Evolutionary conservation across 768 basidiomycete species (phyloP).

Genomic region (Crepidotus variabilis): DNA sequence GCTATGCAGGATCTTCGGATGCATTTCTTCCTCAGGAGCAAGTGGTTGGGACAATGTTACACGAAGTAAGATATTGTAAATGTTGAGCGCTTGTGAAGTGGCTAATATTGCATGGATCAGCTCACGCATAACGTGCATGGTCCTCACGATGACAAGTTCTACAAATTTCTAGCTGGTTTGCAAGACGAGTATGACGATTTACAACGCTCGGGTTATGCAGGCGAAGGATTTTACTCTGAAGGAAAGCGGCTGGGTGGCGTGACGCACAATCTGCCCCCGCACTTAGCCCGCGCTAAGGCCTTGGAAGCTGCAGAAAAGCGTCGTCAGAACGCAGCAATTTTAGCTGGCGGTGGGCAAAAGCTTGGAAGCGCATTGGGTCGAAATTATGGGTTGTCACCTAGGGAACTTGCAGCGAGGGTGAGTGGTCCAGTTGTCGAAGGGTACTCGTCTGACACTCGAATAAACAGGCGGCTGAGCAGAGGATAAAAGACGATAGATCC

Average conservation of each 20-base stretch:
- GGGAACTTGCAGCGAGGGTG: constrained; percentile 73
- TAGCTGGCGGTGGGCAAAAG: constrained; percentile 49
- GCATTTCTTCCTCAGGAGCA: constrained; percentile 75
- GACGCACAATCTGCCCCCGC: constrained; percentile 64
- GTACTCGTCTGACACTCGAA: neutral
- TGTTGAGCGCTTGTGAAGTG: neutral
- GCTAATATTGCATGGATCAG: constrained; percentile 31
- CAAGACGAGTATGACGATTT: constrained; percentile 86
- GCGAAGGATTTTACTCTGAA: constrained; percentile 86
- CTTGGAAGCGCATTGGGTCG: constrained; percentile 44
- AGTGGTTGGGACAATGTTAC: constrained; percentile 82
- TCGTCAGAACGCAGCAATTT: constrained; percentile 35
- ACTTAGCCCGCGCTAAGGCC: constrained; percentile 63
- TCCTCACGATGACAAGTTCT: constrained; percentile 84
- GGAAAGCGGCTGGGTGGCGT: constrained; percentile 68
- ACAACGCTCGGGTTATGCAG: constrained; percentile 76
- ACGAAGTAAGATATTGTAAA: constrained; percentile 55
- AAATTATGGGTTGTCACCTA: constrained; percentile 45
- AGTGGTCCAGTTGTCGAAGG: constrained; percentile 15
- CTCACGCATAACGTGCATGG: constrained; percentile 88
- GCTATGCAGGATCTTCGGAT: constrained; percentile 64
- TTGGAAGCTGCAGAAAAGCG: constrained; percentile 81
- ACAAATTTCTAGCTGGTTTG: constrained; percentile 65
- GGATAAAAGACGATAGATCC: constrained; percentile 66
- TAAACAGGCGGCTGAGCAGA: constrained; percentile 79